These are phyloP conservation scores for Penicillium angulare DNA, from an alignment of 495 filamentous ascomycete species.

Conservation along the genomic window DNA sequence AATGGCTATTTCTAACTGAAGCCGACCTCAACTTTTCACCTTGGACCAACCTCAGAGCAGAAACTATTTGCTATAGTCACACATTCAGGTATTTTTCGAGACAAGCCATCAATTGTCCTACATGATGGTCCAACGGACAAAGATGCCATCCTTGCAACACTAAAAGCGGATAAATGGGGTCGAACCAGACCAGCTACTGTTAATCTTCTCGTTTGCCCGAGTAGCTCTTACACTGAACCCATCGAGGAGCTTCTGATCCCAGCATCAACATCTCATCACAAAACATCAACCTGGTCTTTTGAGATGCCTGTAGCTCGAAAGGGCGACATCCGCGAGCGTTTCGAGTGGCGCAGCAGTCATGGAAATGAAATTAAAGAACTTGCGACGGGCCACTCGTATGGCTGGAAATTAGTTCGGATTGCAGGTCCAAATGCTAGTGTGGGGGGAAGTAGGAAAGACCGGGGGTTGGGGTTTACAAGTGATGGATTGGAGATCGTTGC, in stretches of 20 bases:
- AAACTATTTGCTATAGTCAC: not conserved
- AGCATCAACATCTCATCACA: not conserved
- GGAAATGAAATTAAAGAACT: not conserved
- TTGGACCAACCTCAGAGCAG: not conserved
- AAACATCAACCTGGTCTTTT: not conserved
- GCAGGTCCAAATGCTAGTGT: not conserved
- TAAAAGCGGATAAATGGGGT: not conserved
- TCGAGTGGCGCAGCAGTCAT: not conserved
- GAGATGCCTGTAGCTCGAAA: not conserved
- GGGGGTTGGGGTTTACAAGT: slow-evolving; percentile 9
- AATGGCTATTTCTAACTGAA: not conserved
- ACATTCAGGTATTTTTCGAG: not conserved
- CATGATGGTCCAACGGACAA: not conserved
- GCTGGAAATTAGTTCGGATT: not conserved
- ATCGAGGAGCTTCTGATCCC: not conserved
- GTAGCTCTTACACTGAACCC: not conserved
- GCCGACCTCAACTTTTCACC: not conserved
- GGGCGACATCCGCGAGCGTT: not conserved
- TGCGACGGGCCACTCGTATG: not conserved
- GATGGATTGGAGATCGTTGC: slow-evolving; percentile 19
- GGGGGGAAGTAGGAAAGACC: slow-evolving; percentile 12
- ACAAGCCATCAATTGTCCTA: not conserved
- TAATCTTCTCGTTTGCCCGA: not conserved
- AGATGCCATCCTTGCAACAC: not conserved
- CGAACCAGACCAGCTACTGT: not conserved